phyloP scores from a whole-genome alignment of 805 yeast species.

The Brettanomyces nanus region DNA sequence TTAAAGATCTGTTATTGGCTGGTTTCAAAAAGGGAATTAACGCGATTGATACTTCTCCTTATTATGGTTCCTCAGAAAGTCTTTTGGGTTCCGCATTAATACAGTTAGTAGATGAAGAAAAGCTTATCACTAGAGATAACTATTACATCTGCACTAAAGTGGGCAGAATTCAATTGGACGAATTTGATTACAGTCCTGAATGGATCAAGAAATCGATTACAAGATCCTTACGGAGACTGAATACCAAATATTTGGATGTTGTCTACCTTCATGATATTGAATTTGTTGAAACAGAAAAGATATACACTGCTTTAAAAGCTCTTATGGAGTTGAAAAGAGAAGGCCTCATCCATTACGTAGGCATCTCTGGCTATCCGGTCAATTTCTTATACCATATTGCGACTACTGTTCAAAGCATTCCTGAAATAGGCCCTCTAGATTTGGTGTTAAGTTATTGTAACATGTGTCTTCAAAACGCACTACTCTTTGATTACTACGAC shows the following conservation, averaged over 20 bases:
- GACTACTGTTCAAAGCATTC: constrained; percentile 22
- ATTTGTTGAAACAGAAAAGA: constrained; percentile 50
- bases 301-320: constrained; percentile 55
- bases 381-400: constrained; percentile 54
- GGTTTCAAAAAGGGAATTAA: constrained; percentile 64
- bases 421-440: constrained; percentile 58
- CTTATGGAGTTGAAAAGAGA: constrained; percentile 51
- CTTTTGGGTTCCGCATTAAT: constrained; percentile 62
- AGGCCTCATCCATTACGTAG: constrained; percentile 59
- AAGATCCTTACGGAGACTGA: constrained; percentile 60
- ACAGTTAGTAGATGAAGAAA: constrained; percentile 23
- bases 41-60: constrained; percentile 88
- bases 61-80: constrained; percentile 82
- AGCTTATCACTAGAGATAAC: constrained; percentile 44
- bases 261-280: constrained; percentile 89
- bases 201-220: constrained; percentile 54
- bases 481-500: constrained; percentile 37
- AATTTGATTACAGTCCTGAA: constrained; percentile 64
- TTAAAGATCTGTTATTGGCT: constrained; percentile 42
- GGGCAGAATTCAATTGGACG: constrained; percentile 62
- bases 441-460: constrained; percentile 72
- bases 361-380: constrained; percentile 85
- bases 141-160: constrained; percentile 79
- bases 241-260: constrained; percentile 65
- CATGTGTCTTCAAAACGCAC: constrained; percentile 71